Base-by-base conservation (phyloP, 805 yeast genomes). In the Pachysolen tannophilus region DNA sequence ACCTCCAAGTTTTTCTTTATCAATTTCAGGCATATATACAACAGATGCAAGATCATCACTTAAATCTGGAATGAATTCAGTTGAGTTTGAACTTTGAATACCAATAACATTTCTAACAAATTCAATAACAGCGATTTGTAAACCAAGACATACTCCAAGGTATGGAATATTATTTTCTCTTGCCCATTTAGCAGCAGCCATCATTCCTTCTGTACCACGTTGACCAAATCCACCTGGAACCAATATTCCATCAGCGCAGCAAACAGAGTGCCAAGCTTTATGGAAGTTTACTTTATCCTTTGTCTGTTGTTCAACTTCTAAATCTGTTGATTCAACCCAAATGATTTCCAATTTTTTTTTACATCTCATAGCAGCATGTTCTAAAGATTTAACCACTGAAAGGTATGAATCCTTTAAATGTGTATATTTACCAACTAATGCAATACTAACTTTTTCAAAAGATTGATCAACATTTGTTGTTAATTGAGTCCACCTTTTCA, bases 171-270 rank as follows among this genome's bases (percentile, higher is more conserved):
- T 74, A 65, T 86, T 86, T 60, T 82, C 95, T 65, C 99, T 80
- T n/a, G 98, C 98, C 82, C 94, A 92, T 60, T 84, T 82, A 37
- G 97, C 94, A 41, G 97, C 98, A 26, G 84, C 66, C 56, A 92
- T 70, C 99, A 92, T 92, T 50, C 98, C 99, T 64, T 92, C 97
- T 40, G 86, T 85, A 63, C 99, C 99, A 61, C 99, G 81, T 33
- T 76, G 63, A 40, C 99, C 99, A 54, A 92, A 92, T 2, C 99
- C 99, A 55, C 99, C 99, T 26, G 99, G 98, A 39, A 92, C 96
- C 40, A 92, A 72, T 44, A 92, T 82, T 60, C 98, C 97, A 60
- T 92, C 95, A 18, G 97, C 95, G 50, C 82, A 77, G 57, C 95
- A 84, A 45, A 92, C 78, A 47, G 71, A 66, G 51, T 86, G 90